A percentile compares a stretch with the other conserved stretches of the same genome.
These are phyloP conservation scores for Xeromyces bisporus DNA, from an alignment of 495 filamentous ascomycete species.

Conservation along the genomic window DNA sequence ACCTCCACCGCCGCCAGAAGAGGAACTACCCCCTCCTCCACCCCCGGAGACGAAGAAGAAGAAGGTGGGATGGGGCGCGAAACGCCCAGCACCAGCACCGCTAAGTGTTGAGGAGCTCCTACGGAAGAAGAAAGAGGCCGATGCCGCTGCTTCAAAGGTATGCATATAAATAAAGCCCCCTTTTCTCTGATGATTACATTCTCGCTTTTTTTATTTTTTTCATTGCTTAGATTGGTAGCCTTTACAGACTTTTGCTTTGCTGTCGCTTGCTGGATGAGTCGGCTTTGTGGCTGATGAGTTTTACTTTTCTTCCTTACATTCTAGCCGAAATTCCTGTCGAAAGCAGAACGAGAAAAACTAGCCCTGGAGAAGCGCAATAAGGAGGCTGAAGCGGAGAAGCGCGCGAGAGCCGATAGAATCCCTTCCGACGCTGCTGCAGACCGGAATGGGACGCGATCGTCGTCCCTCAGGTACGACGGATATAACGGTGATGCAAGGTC, in stretches of 20 bases:
- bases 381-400: slow-evolving; percentile 57
- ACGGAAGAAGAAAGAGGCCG: slow-evolving; percentile 60
- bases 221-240: not conserved
- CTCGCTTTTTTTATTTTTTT: not conserved
- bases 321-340: slow-evolving; percentile 82
- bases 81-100: slow-evolving; percentile 28
- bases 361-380: slow-evolving; percentile 73
- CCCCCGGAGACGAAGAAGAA: slow-evolving; percentile 33
- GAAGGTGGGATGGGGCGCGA: slow-evolving; percentile 38
- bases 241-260: not conserved
- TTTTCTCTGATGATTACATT: not conserved
- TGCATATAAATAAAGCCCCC: slow-evolving; percentile 3
- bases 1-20: slow-evolving; percentile 42
- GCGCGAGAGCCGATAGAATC: slow-evolving; percentile 12
- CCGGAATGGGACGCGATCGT: slow-evolving; percentile 8
- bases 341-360: slow-evolving; percentile 71
- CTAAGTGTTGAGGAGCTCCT: slow-evolving; percentile 64
- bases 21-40: slow-evolving; percentile 36
- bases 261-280: slow-evolving; percentile 2
- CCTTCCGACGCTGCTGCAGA: slow-evolving; percentile 13
- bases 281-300: slow-evolving; percentile 9
- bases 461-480: slow-evolving; percentile 5
- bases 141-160: slow-evolving; percentile 62
- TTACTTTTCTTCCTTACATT: slow-evolving; percentile 7
- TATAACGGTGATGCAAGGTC: slow-evolving; percentile 13